phyloP scores from a whole-genome alignment of 176 grass and related monocot genomes.

The Leersia perrieri region DNA sequence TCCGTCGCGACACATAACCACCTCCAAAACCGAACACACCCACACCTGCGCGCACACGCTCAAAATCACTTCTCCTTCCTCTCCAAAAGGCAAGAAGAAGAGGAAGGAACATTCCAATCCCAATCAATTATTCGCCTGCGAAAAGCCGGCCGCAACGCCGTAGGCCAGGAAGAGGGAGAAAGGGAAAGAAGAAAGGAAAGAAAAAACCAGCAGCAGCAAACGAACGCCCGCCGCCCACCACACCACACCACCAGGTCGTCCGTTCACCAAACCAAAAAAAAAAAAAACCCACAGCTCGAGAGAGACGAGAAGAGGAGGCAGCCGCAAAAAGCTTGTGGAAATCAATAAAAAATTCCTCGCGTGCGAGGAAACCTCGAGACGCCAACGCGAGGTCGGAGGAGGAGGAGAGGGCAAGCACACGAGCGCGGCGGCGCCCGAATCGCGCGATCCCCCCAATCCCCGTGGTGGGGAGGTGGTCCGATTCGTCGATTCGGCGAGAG shows the following conservation, averaged over 20 bases:
- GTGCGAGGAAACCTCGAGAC: constrained; percentile 46
- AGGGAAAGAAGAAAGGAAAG: neutral
- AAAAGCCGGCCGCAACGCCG: neutral
- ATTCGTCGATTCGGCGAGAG: constrained; percentile 27
- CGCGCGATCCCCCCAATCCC: constrained; percentile 56
- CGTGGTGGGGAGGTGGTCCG: neutral
- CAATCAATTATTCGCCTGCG: neutral
- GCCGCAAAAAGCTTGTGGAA: constrained; percentile 17
- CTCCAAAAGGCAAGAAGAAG: too few species aligned
- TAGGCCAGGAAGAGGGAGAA: neutral
- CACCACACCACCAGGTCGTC: constrained; percentile 9
- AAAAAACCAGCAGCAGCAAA: neutral
- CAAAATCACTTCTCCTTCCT: neutral
- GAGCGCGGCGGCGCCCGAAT: constrained; percentile 17
- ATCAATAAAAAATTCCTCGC: constrained; percentile 28
- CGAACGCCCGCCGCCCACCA: neutral
- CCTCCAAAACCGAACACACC: neutral
- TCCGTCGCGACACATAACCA: neutral
- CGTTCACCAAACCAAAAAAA: neutral
- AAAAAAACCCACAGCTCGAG: neutral
- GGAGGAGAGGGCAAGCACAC: neutral
- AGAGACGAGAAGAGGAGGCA: too few species aligned
- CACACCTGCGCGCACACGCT: too few species aligned
- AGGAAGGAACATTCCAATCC: constrained; percentile 2
- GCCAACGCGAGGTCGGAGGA: neutral